Conservation (phyloP, 257 asterid genomes). For the Jacaranda copaia region DNA sequence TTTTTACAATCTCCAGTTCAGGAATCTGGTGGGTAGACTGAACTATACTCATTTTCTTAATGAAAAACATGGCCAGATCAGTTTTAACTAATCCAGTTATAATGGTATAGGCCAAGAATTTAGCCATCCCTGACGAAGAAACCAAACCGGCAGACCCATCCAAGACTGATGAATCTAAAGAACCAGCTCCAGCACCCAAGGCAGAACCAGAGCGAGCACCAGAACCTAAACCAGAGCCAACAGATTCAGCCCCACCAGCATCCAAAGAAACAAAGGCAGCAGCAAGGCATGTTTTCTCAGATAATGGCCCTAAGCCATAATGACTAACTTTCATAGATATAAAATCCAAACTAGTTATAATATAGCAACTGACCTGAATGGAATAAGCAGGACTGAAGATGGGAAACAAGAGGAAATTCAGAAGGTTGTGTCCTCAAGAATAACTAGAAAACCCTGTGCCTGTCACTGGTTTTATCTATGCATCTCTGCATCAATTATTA, state of each 20-base stretch:
- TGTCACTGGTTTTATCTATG: constrained; percentile 62
- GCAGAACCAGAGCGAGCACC: background rate
- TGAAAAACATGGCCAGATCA: background rate
- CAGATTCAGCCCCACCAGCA: constrained; percentile 21
- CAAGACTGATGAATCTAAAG: constrained; percentile 33
- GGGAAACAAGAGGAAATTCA: constrained; percentile 32
- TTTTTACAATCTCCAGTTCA: constrained; percentile 74
- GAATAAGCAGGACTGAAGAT: constrained; percentile 34
- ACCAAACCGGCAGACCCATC: constrained; percentile 34
- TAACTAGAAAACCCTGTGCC: constrained; percentile 42
- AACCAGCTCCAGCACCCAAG: constrained; percentile 23
- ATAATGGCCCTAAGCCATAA: background rate
- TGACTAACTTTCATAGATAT: background rate
- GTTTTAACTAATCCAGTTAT: background rate
- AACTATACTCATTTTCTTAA: background rate
- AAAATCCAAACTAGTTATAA: background rate
- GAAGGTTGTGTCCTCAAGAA: constrained; percentile 33
- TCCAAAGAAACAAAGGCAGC: constrained; percentile 27
- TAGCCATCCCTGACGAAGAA: constrained; percentile 50
- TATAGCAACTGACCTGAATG: background rate
- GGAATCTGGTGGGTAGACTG: constrained; percentile 59
- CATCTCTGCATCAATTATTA: constrained; percentile 58
- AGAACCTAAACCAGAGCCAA: constrained; percentile 20
- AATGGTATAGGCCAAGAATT: constrained; percentile 55
- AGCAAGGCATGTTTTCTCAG: constrained; percentile 38